Conservation (phyloP, 1,284 basidiomycete species). For the Ceratobasidium sp. region DNA sequence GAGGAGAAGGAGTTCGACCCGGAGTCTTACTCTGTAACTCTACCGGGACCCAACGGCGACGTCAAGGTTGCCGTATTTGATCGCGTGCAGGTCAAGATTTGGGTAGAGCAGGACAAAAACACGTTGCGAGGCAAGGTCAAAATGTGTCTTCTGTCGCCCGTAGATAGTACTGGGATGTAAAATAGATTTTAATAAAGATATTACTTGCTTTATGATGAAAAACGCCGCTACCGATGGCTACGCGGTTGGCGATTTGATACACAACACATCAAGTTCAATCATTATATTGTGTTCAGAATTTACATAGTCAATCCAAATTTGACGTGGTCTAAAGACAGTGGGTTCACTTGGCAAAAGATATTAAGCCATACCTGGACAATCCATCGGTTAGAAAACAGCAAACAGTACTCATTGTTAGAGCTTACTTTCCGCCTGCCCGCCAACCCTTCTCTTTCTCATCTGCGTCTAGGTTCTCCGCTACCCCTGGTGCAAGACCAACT, state of each 20-base stretch:
- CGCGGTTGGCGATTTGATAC: no score
- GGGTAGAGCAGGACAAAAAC: slow-evolving; percentile 94
- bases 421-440: slow-evolving; percentile 46
- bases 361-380: slow-evolving; percentile 40
- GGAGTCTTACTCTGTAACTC: slow-evolving; percentile 86
- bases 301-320: not conserved
- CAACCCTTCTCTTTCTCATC: slow-evolving; percentile 54
- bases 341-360: slow-evolving; percentile 26
- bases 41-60: slow-evolving; percentile 63
- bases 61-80: slow-evolving; percentile 88
- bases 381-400: not conserved
- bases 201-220: not conserved
- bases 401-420: not conserved
- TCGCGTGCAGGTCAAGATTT: slow-evolving; percentile 88
- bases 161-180: slow-evolving; percentile 56
- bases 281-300: not conserved
- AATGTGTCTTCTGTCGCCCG: slow-evolving; percentile 83
- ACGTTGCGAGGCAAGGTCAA: slow-evolving; percentile 93
- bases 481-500: slow-evolving; percentile 75
- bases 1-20: slow-evolving; percentile 89
- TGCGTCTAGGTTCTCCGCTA: slow-evolving; percentile 72
- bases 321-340: not conserved
- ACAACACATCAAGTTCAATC: not conserved
- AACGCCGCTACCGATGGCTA: no score
- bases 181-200: not conserved